Conservation (phyloP, 2,329 filamentous ascomycete species). For the Neocatenulostroma microsporum region DNA sequence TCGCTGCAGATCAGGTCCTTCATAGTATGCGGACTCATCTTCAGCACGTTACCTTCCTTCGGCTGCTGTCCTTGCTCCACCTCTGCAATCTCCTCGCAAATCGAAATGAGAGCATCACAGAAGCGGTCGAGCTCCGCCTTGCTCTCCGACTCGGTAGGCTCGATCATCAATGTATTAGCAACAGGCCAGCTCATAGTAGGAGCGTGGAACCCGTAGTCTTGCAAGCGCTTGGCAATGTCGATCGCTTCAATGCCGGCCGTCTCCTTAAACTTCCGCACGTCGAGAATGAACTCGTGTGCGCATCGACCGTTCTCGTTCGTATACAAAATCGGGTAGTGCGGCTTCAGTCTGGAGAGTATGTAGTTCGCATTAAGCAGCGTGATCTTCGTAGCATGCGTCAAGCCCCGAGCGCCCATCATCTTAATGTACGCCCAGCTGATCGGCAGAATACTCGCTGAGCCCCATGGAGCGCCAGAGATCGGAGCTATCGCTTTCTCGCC, state of each 20-base stretch:
- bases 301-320: slow-evolving; percentile 82
- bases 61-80: slow-evolving; percentile 73
- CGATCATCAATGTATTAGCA: slow-evolving; percentile 93
- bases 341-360: slow-evolving; percentile 76
- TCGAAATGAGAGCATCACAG: slow-evolving; percentile 79
- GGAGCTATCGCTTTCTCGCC: slow-evolving; percentile 56
- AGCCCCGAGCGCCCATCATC: slow-evolving; percentile 77
- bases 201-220: slow-evolving; percentile 96
- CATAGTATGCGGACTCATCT: slow-evolving; percentile 81
- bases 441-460: slow-evolving; percentile 83
- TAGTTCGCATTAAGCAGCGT: slow-evolving; percentile 97
- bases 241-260: slow-evolving; percentile 80
- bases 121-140: slow-evolving; percentile 91
- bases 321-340: slow-evolving; percentile 87
- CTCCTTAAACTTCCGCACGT: slow-evolving; percentile 76
- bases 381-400: slow-evolving; percentile 84
- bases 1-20: slow-evolving; percentile 66
- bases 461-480: slow-evolving; percentile 75
- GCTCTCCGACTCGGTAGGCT: slow-evolving; percentile 89
- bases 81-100: slow-evolving; percentile 74
- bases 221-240: slow-evolving; percentile 90
- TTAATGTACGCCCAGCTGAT: slow-evolving; percentile 95
- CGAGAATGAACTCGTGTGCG: slow-evolving; percentile 95
- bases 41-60: slow-evolving; percentile 71
- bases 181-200: slow-evolving; percentile 98